phyloP scores from a whole-genome alignment of 1,139 yeast species.

The Suhomyces yuchorum region DNA sequence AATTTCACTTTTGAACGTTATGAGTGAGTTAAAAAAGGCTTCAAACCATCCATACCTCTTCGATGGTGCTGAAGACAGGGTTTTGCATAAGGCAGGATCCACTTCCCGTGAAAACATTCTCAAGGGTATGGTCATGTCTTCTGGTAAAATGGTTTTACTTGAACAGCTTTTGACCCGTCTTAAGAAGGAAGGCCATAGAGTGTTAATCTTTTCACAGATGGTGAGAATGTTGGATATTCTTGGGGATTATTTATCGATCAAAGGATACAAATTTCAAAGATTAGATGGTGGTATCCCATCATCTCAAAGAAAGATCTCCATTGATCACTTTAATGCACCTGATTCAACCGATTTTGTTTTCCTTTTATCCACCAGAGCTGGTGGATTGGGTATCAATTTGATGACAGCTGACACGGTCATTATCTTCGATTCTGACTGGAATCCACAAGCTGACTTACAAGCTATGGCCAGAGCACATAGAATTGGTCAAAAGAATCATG shows the following conservation, averaged over 20 bases:
- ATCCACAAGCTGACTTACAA: constrained; percentile 97
- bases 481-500: constrained; percentile 97
- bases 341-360: constrained; percentile 92
- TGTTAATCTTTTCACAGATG: constrained; percentile 94
- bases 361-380: constrained; percentile 92
- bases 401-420: constrained; percentile 99
- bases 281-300: constrained; percentile 97
- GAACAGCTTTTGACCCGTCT: constrained; percentile 85
- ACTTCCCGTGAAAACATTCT: constrained; percentile 74
- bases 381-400: constrained; percentile 95
- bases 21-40: constrained; percentile 95
- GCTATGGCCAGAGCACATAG: constrained; percentile 99
- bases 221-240: constrained; percentile 92
- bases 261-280: constrained; percentile 90
- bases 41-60: constrained; percentile 95
- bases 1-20: constrained; percentile 81
- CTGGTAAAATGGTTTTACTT: constrained; percentile 95
- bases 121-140: constrained; percentile 93
- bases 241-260: constrained; percentile 88
- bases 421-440: constrained; percentile 98
- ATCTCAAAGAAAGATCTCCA: constrained; percentile 87
- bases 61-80: constrained; percentile 89
- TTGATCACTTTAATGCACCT: constrained; percentile 95
- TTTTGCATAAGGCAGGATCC: constrained; percentile 62
- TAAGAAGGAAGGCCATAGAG: constrained; percentile 93